Conservation (phyloP, 495 filamentous ascomycete species). For the Penicillium odoratum region DNA sequence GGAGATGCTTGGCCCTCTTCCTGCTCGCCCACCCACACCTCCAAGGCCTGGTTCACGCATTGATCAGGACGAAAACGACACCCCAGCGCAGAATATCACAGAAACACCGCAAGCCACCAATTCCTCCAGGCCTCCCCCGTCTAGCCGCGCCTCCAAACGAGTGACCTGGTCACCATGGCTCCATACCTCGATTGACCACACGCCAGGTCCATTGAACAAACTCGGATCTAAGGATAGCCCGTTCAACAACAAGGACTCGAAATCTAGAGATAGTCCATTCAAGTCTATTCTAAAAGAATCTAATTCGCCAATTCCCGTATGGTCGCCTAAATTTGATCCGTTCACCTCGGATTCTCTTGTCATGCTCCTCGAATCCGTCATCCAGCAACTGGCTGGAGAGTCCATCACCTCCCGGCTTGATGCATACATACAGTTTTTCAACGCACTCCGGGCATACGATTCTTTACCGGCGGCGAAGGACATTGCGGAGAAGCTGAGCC, state of each 20-base stretch:
- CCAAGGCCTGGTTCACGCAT: slow-evolving; percentile 57
- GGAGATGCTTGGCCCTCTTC: slow-evolving; percentile 49
- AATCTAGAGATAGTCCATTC: slow-evolving; percentile 45
- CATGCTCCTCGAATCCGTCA: slow-evolving; percentile 79
- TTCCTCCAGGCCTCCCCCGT: slow-evolving; percentile 31
- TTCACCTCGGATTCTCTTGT: slow-evolving; percentile 48
- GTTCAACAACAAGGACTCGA: slow-evolving; percentile 56
- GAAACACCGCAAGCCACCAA: slow-evolving; percentile 49
- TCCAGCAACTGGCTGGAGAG: slow-evolving; percentile 72
- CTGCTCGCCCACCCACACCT: slow-evolving; percentile 61
- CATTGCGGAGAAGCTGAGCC: slow-evolving; percentile 69
- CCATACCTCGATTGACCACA: slow-evolving; percentile 28
- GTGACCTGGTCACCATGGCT: slow-evolving; percentile 75
- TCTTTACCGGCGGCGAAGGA: slow-evolving; percentile 68
- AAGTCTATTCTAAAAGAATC: slow-evolving; percentile 86
- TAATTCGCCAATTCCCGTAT: slow-evolving; percentile 44
- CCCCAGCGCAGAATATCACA: slow-evolving; percentile 44
- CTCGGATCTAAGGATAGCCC: slow-evolving; percentile 55
- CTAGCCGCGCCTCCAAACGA: slow-evolving; percentile 58
- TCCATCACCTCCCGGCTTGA: slow-evolving; percentile 73
- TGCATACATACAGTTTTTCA: slow-evolving; percentile 77
- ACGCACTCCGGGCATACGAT: slow-evolving; percentile 75
- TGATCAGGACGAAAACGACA: slow-evolving; percentile 29
- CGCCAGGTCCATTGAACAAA: background rate
- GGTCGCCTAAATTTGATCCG: slow-evolving; percentile 37